Evolutionary conservation across 192 early-diverging fungal species (phyloP).

Genomic region (Coemansia guatemalensis): DNA sequence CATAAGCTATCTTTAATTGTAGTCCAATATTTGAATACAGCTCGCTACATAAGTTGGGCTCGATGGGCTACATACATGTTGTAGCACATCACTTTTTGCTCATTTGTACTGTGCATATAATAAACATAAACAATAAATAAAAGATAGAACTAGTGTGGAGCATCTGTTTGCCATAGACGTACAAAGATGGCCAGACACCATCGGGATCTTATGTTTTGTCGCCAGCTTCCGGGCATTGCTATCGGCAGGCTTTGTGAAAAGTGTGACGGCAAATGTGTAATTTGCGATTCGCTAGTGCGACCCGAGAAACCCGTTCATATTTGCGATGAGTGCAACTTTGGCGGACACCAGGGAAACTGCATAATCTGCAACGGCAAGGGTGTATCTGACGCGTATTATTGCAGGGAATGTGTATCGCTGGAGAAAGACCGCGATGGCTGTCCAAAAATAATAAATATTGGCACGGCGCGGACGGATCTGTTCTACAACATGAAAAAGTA

Average conservation of each 20-base stretch:
- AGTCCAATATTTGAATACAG: not conserved
- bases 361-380: constrained; percentile 88
- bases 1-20: not conserved
- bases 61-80: not conserved
- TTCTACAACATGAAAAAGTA: constrained; percentile 95
- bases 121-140: too few species aligned
- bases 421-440: constrained; percentile 98
- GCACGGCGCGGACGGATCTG: constrained; percentile 84
- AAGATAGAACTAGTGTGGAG: not conserved
- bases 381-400: constrained; percentile 93
- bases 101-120: too few species aligned
- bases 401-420: constrained; percentile 82
- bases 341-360: constrained; percentile 85
- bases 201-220: constrained; percentile 92
- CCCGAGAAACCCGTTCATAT: constrained; percentile 87
- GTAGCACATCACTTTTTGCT: not conserved
- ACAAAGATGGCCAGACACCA: constrained; percentile 75
- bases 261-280: constrained; percentile 89
- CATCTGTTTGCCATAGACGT: not conserved
- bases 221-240: constrained; percentile 88
- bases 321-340: constrained; percentile 98
- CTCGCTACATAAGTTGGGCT: not conserved
- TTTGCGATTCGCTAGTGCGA: constrained; percentile 94
- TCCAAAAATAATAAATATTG: constrained; percentile 97
- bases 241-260: constrained; percentile 53